A percentile compares a stretch with the other conserved stretches of the same genome.
Conservation (phyloP, 1,284 basidiomycete genomes). For the Anthracocystis panici-leucophaei region DNA sequence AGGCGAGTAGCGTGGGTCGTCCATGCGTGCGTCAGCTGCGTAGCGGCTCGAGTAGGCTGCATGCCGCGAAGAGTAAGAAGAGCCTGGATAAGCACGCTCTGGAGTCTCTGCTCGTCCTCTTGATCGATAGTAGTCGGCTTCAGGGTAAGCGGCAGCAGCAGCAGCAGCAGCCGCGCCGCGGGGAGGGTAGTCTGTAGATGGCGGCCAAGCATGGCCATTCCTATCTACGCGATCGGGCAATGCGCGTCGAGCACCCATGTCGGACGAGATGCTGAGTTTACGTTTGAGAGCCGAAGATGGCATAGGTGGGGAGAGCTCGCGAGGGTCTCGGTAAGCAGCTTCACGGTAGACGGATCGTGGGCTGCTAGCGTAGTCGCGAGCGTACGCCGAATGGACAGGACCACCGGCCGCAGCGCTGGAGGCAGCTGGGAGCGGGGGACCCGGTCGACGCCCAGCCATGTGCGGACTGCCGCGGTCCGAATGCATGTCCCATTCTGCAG, state of each 20-base stretch:
- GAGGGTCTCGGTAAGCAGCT: conserved; percentile 36
- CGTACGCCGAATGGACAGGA: conserved; percentile 19
- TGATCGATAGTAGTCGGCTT: conserved; percentile 28
- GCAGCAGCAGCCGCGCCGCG: background rate
- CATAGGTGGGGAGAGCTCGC: conserved; percentile 34
- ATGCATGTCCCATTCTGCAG: conserved; percentile 43
- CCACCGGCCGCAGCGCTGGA: conserved; percentile 7
- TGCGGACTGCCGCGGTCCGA: conserved; percentile 47
- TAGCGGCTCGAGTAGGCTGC: conserved; percentile 36
- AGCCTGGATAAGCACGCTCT: conserved; percentile 29
- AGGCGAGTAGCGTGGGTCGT: conserved; percentile 49
- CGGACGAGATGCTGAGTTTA: conserved; percentile 43
- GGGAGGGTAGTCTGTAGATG: conserved; percentile 26
- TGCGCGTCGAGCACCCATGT: conserved; percentile 19
- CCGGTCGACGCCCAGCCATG: conserved; percentile 20
- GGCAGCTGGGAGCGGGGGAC: conserved; percentile 14
- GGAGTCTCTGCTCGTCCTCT: conserved; percentile 36
- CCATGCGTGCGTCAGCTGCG: conserved; percentile 20
- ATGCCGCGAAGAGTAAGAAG: conserved; percentile 35
- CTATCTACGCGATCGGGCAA: conserved; percentile 34
- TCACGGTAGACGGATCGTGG: conserved; percentile 35
- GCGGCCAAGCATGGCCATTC: conserved; percentile 15
- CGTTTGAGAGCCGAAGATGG: conserved; percentile 25
- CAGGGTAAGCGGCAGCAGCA: conserved; percentile 19
- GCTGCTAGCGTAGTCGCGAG: conserved; percentile 37